Percentiles rank a stretch among this genome's conserved stretches.
These are phyloP conservation scores for Claviceps sp. DNA, from an alignment of 2,329 filamentous ascomycete species.

Conservation along the genomic window DNA sequence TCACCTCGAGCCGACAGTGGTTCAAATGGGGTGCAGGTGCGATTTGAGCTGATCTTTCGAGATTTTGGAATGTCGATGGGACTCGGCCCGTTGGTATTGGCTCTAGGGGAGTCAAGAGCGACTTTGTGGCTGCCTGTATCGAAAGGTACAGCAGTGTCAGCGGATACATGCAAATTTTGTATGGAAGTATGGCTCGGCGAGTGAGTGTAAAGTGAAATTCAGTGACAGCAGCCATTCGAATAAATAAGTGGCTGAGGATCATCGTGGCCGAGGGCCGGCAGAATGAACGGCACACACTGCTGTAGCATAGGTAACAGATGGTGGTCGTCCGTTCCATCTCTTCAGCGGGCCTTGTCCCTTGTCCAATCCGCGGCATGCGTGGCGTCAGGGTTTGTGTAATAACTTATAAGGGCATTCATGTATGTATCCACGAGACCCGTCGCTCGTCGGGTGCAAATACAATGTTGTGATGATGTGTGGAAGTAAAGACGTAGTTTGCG, in stretches of 20 bases:
- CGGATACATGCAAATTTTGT: not conserved
- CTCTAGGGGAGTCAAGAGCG: constrained; percentile 7
- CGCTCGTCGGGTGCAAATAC: not conserved
- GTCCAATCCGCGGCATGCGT: not conserved
- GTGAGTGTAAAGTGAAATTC: not conserved
- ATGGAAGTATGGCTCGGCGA: not conserved
- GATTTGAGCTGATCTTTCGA: constrained; percentile 26
- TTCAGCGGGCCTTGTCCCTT: not conserved
- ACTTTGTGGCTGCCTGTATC: constrained; percentile 3
- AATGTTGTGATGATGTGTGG: not conserved
- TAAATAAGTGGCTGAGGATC: constrained; percentile 6
- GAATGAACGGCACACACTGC: constrained; percentile 4
- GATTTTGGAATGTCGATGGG: constrained; percentile 35
- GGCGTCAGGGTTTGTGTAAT: not conserved
- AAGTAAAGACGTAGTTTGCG: not conserved
- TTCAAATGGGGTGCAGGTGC: constrained; percentile 30
- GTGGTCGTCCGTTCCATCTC: not conserved
- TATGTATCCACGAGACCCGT: not conserved
- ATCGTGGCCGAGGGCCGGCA: constrained; percentile 3
- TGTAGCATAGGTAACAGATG: not conserved
- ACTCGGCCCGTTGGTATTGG: constrained; percentile 32
- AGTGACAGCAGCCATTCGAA: constrained; percentile 1
- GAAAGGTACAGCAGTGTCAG: not conserved
- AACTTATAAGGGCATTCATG: not conserved
- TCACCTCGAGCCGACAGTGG: constrained; percentile 46